phyloP scores from a whole-genome alignment of 306 rosid genomes.

The Abrus precatorius region DNA sequence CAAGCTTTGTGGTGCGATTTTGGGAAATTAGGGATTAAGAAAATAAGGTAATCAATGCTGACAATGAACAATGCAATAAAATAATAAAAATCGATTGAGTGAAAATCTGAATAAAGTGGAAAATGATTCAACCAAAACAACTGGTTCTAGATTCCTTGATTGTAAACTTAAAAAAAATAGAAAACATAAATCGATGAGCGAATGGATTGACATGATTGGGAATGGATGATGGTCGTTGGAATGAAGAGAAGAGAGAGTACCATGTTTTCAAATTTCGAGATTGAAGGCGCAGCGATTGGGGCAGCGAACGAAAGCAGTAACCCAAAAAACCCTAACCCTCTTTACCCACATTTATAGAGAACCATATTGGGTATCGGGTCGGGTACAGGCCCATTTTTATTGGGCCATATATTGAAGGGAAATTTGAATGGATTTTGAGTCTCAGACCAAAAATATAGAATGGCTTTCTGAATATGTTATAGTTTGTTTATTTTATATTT shows the following conservation, averaged over 20 bases:
- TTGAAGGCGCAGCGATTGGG: constrained; percentile 34
- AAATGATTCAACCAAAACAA: not conserved
- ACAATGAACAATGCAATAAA: not conserved
- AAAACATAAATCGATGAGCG: not conserved
- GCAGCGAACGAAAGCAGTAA: constrained; percentile 12
- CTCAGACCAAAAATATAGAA: no score
- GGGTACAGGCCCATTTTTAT: not conserved
- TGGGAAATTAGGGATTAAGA: not conserved
- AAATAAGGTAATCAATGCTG: no score
- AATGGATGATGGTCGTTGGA: not conserved
- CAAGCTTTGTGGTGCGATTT: not conserved
- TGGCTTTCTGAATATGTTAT: no score
- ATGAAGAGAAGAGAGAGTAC: constrained; percentile 30
- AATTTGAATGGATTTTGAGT: not conserved
- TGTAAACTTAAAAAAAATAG: no score
- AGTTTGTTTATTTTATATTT: not conserved
- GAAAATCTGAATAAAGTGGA: not conserved
- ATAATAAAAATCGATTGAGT: not conserved
- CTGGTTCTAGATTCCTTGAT: not conserved
- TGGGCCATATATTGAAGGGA: no score
- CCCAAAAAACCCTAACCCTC: constrained; percentile 45
- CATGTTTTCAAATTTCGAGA: constrained; percentile 41
- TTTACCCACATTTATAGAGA: not conserved
- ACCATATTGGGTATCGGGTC: constrained; percentile 27
- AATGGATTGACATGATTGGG: not conserved